Base-by-base conservation (phyloP, 2,329 filamentous ascomycete species). In the Penicillium frequentans region DNA sequence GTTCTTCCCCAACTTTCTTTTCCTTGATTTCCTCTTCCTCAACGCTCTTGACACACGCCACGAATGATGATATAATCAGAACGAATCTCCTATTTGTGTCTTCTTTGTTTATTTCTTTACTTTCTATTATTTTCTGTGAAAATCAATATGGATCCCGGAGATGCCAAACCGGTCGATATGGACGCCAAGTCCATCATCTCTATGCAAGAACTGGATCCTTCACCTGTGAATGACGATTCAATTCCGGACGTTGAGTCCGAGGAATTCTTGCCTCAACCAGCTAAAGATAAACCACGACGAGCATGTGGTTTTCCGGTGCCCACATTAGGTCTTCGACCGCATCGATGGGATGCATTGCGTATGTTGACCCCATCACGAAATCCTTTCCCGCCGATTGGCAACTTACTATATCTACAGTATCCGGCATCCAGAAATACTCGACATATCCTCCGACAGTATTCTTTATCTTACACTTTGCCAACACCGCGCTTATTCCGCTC, bases 381-480 rank as follows among this genome's bases (percentile, higher is more conserved):
- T 24, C 5, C 11, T 24, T 37, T 11, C n/a, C 29, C 37, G 39
- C 29, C 26, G 16, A 37, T 26, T 1, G 23, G 59, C 19, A 2
- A 37, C 19, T 42, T 19, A 23, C 48, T 51, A 52, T 54, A 23
- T n/a, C 24, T 29, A 31, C 62, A 91, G 89, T 96, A 52, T 83
- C 83, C 5, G 85, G 90, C 48, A 81, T 95, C 35, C 95, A 98
- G 74, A 89, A 86, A 73, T 96, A 96, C 80, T 95, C 91, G 1
- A 91, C 90, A 64, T 96, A 96, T 78, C 86, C 90, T 63, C 93
- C 91, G 69, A 86, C 85, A 60, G 78, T 90, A 63, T 96, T 93
- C 77, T 83, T 88, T 33, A 81, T 85, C 29, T 81, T 95, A 56
- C 92, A 96, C 77, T 80, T 95, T 60, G 82, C 87, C 68, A 96